A percentile compares a stretch with the other conserved stretches of the same genome.
phyloP scores from a whole-genome alignment of 2,329 filamentous ascomycete species.

The Exophiala sp. region DNA sequence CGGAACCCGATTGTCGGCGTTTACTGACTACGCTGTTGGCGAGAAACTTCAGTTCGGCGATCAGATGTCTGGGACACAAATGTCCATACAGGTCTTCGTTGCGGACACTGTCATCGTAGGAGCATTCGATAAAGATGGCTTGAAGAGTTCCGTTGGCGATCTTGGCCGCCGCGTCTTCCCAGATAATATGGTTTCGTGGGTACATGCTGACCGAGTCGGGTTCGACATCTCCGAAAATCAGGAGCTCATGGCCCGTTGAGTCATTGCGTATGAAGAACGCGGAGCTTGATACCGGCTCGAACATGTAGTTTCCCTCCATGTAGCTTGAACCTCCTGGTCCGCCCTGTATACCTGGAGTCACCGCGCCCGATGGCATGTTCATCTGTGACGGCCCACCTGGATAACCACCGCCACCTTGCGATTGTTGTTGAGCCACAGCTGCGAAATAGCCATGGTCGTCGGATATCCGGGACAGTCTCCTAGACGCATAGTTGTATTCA shows the following conservation, averaged over 20 bases:
- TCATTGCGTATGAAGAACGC: conserved; percentile 87
- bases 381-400: conserved; percentile 5
- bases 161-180: conserved; percentile 83
- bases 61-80: conserved; percentile 73
- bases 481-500: conserved; percentile 43
- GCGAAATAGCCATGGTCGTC: conserved; percentile 28
- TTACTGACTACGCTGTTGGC: conserved; percentile 57
- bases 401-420: conserved; percentile 14
- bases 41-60: conserved; percentile 68
- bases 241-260: conserved; percentile 64
- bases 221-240: conserved; percentile 95
- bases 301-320: conserved; percentile 34
- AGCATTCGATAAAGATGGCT: conserved; percentile 93
- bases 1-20: conserved; percentile 38
- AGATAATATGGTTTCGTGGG: conserved; percentile 74
- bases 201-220: conserved; percentile 77
- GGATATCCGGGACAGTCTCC: conserved; percentile 29
- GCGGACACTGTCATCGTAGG: conserved; percentile 73
- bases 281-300: conserved; percentile 62
- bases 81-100: conserved; percentile 82
- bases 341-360: conserved; percentile 18
- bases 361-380: conserved; percentile 13
- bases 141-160: conserved; percentile 64
- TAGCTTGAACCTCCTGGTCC: conserved; percentile 28
- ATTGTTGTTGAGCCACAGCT: conserved; percentile 24